phyloP scores from a whole-genome alignment of 1,139 yeast species.

The Maudiozyma humilis region DNA sequence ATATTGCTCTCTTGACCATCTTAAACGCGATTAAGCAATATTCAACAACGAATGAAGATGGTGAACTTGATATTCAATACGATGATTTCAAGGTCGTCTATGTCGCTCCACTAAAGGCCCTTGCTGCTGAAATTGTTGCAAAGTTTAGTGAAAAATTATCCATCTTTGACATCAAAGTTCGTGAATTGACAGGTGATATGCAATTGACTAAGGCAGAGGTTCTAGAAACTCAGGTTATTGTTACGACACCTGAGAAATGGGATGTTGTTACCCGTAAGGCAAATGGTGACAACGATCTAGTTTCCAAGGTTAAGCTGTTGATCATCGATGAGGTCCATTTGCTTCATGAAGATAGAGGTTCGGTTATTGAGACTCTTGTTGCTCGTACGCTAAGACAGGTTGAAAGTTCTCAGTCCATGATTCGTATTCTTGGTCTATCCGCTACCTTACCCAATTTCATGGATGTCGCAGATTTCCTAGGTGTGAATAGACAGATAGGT shows the following conservation, averaged over 20 bases:
- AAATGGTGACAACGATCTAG: conserved; percentile 74
- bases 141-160: conserved; percentile 70
- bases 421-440: conserved; percentile 90
- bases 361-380: conserved; percentile 90
- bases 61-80: conserved; percentile 57
- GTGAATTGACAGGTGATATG: conserved; percentile 96
- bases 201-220: conserved; percentile 82
- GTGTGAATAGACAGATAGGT: conserved; percentile 83
- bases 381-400: conserved; percentile 94
- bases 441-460: conserved; percentile 91
- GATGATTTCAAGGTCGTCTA: conserved; percentile 85
- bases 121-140: conserved; percentile 95
- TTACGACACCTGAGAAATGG: conserved; percentile 98
- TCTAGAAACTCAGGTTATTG: conserved; percentile 77
- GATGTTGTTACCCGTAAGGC: conserved; percentile 92
- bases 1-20: conserved; percentile 82
- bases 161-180: conserved; percentile 78
- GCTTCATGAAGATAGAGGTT: conserved; percentile 95
- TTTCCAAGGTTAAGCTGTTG: conserved; percentile 71
- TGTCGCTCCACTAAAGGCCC: conserved; percentile 92
- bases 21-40: conserved; percentile 69
- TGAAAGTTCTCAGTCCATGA: conserved; percentile 88
- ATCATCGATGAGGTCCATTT: conserved; percentile 96
- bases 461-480: conserved; percentile 92
- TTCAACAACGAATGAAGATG: conserved; percentile 39